Evolutionary conservation across 139 green algal genomes (phyloP).

Genomic region (Diplosphaera chodatii): DNA sequence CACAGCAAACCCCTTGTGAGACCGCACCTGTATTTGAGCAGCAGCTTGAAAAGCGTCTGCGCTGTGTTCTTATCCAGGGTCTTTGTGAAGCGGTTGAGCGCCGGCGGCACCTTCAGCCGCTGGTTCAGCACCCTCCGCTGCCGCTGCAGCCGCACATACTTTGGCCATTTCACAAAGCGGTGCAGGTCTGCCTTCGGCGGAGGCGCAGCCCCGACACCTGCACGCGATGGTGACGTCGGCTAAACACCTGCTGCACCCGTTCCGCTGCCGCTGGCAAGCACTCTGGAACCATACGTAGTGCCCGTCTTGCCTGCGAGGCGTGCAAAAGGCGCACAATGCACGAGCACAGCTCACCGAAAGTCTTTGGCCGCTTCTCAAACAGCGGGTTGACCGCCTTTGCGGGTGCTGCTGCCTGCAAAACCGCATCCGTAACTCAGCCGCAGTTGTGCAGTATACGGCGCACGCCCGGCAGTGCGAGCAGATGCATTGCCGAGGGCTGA

Average conservation of each 20-base stretch:
- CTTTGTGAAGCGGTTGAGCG: conserved; percentile 82
- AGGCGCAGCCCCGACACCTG: conserved; percentile 82
- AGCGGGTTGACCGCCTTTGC: conserved; percentile 85
- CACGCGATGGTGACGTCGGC: not conserved
- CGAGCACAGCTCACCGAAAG: conserved; percentile 87
- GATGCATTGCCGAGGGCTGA: too few species aligned
- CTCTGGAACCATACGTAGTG: too few species aligned
- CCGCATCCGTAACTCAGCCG: too few species aligned
- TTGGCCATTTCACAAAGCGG: conserved; percentile 98
- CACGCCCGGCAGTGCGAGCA: too few species aligned
- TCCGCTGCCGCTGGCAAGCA: too few species aligned
- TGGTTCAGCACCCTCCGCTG: conserved; percentile 91
- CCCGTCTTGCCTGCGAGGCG: too few species aligned
- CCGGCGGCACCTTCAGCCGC: conserved; percentile 85
- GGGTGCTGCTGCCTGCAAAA: conserved; percentile 48
- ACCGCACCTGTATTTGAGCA: conserved; percentile 82
- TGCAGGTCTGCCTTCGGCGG: conserved; percentile 86
- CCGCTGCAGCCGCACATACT: conserved; percentile 98
- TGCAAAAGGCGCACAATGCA: too few species aligned
- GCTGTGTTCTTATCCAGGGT: conserved; percentile 88
- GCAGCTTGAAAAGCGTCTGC: conserved; percentile 92
- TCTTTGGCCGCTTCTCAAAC: conserved; percentile 91
- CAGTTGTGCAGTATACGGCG: too few species aligned
- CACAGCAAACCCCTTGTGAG: too few species aligned
- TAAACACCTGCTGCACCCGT: too few species aligned